Conservation (phyloP, 371 early-diverging fungal genomes). For the Rhizopus arrhizus region DNA sequence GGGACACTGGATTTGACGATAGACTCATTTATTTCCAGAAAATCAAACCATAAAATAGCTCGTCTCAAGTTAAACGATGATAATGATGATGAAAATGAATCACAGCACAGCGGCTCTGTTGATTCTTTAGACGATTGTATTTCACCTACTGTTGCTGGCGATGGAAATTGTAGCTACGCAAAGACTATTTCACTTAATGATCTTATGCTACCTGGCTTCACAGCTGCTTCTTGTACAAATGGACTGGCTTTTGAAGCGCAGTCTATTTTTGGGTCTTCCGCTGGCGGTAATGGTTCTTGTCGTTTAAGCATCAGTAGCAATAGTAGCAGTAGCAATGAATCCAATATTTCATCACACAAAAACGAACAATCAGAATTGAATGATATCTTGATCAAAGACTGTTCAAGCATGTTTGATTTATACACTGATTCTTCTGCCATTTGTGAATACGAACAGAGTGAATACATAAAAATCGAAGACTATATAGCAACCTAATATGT, state of each 20-base stretch:
- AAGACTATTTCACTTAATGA: slow-evolving; percentile 12
- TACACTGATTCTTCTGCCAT: slow-evolving; percentile 22
- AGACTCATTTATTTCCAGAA: slow-evolving; percentile 21
- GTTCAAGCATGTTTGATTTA: slow-evolving; percentile 22
- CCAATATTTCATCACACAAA: slow-evolving; percentile 1
- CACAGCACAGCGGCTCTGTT: slow-evolving; percentile 42
- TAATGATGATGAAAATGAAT: slow-evolving; percentile 30
- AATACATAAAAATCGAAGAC: slow-evolving; percentile 25
- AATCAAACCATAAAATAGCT: slow-evolving; percentile 4
- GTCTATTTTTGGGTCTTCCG: slow-evolving; percentile 6
- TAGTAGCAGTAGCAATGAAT: slow-evolving; percentile 17
- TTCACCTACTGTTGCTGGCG: slow-evolving; percentile 14
- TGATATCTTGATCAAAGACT: slow-evolving; percentile 20
- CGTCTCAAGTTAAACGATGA: slow-evolving; percentile 16
- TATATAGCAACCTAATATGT: neutral
- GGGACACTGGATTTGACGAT: slow-evolving; percentile 28
- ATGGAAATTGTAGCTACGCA: neutral
- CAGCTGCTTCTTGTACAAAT: slow-evolving; percentile 4
- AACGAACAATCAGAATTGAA: slow-evolving; percentile 10
- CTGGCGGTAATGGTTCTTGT: slow-evolving; percentile 5
- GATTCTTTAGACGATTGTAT: slow-evolving; percentile 32
- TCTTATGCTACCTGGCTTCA: slow-evolving; percentile 19
- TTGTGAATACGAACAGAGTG: slow-evolving; percentile 25
- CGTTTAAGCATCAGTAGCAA: slow-evolving; percentile 26
- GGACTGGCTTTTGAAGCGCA: slow-evolving; percentile 9